A percentile compares a stretch with the other conserved stretches of the same genome.
Conservation (phyloP, 192 early-diverging fungal genomes). For the Dissophora globulifera region DNA sequence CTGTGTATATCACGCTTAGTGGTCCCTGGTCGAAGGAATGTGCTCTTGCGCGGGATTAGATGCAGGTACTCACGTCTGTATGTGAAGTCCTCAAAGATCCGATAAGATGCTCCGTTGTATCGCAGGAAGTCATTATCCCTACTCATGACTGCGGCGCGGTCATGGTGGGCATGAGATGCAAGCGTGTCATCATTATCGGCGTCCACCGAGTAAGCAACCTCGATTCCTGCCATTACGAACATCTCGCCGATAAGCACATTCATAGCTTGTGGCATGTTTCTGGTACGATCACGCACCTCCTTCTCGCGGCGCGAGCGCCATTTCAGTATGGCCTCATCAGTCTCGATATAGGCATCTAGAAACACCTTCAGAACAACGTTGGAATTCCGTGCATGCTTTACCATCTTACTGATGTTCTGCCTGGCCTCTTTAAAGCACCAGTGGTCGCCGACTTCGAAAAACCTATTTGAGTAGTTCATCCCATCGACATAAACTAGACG, state of each 20-base stretch:
- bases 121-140: slow-evolving; percentile 9
- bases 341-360: slow-evolving; percentile 11
- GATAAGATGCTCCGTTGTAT: slow-evolving; percentile 5
- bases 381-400: slow-evolving; percentile 5
- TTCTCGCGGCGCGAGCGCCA: slow-evolving; percentile 8
- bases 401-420: slow-evolving; percentile 6
- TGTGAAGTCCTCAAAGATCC: slow-evolving; percentile 6
- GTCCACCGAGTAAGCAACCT: slow-evolving; percentile 9
- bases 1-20: slow-evolving; percentile 6
- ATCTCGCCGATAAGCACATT: slow-evolving; percentile 13
- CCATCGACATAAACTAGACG: slow-evolving; percentile 12
- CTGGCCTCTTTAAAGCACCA: slow-evolving; percentile 8
- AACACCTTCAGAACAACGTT: slow-evolving; percentile 12
- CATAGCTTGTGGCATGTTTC: slow-evolving; percentile 12
- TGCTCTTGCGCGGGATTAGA: slow-evolving; percentile 8
- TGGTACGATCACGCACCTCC: slow-evolving; percentile 2
- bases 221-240: slow-evolving; percentile 5
- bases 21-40: background rate
- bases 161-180: slow-evolving; percentile 8
- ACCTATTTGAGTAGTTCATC: slow-evolving; percentile 11
- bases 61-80: slow-evolving; percentile 12
- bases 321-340: slow-evolving; percentile 7
- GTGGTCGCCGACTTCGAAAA: slow-evolving; percentile 7
- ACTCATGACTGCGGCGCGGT: slow-evolving; percentile 11
- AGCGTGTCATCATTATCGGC: slow-evolving; percentile 10